Percentiles rank a stretch among this genome's conserved stretches.
These are phyloP conservation scores for Harringtonia lauricola DNA, from an alignment of 2,329 filamentous ascomycete genomes.

Conservation along the genomic window DNA sequence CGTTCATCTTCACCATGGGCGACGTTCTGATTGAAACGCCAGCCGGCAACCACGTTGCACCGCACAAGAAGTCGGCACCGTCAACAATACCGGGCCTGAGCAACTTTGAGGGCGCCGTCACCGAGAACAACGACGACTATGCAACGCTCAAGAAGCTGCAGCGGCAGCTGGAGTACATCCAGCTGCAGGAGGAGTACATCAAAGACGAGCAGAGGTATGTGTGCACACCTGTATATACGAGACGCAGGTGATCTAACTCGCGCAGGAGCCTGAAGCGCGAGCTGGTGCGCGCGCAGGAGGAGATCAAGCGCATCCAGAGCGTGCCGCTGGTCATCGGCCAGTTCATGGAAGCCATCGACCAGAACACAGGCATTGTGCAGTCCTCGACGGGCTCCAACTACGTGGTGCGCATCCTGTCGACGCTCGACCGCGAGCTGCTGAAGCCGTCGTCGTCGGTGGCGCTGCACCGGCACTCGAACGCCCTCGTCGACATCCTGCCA, in stretches of 20 bases:
- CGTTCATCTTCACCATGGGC: constrained; percentile 49
- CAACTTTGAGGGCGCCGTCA: constrained; percentile 71
- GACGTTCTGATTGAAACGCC: constrained; percentile 79
- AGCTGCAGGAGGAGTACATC: constrained; percentile 99
- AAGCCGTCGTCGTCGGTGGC: constrained; percentile 97
- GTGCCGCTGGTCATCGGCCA: constrained; percentile 96
- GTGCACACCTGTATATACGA: no score
- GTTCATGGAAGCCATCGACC: constrained; percentile 99
- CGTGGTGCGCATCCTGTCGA: constrained; percentile 95
- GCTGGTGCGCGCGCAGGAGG: constrained; percentile 92
- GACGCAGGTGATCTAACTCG: no score
- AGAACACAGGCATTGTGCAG: constrained; percentile 98
- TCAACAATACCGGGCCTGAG: constrained; percentile 84
- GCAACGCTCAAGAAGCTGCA: constrained; percentile 93
- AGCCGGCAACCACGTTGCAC: constrained; percentile 52
- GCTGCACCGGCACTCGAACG: constrained; percentile 95
- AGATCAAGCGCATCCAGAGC: constrained; percentile 99
- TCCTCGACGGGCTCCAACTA: constrained; percentile 98
- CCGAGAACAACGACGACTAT: constrained; percentile 85
- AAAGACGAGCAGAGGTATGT: constrained; percentile 92
- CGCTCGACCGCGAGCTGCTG: constrained; percentile 92
- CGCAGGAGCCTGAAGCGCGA: constrained; percentile 93
- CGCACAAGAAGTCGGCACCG: constrained; percentile 70
- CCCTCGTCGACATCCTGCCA: constrained; percentile 95
- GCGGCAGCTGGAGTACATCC: constrained; percentile 94